phyloP scores from a whole-genome alignment of 2,329 filamentous ascomycete genomes.

The Penicillium sp. region DNA sequence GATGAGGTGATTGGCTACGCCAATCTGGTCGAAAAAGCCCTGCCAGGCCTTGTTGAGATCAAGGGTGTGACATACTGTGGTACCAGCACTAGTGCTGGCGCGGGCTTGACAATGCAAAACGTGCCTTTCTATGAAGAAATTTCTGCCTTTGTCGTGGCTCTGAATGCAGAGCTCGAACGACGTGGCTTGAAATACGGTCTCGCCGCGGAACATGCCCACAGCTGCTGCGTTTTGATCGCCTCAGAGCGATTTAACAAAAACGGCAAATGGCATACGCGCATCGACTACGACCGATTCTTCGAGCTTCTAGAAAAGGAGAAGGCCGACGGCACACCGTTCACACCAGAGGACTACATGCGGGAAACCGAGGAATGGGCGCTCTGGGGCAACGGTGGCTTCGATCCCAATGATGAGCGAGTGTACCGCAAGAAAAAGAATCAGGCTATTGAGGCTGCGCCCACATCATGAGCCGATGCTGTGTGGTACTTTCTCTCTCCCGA shows the following conservation, averaged over 20 bases:
- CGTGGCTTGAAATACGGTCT: conserved; percentile 80
- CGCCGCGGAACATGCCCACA: conserved; percentile 90
- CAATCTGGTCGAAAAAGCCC: conserved; percentile 73
- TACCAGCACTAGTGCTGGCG: conserved; percentile 74
- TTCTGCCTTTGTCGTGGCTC: conserved; percentile 68
- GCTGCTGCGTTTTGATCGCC: conserved; percentile 83
- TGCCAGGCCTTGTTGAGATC: conserved; percentile 89
- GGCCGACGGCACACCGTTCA: conserved; percentile 59
- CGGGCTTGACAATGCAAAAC: conserved; percentile 92
- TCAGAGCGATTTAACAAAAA: conserved; percentile 70
- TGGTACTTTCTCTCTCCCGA: too few species aligned
- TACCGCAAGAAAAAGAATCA: conserved; percentile 63
- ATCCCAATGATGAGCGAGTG: conserved; percentile 81
- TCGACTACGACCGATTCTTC: conserved; percentile 88
- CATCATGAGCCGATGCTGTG: conserved; percentile 1
- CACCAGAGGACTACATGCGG: conserved; percentile 85
- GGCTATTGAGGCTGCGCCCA: conserved; percentile 8
- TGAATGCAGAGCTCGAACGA: conserved; percentile 62
- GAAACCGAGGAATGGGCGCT: conserved; percentile 88
- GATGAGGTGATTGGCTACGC: conserved; percentile 90
- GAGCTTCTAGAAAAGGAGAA: conserved; percentile 63
- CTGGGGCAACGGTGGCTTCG: conserved; percentile 92
- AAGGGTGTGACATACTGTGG: conserved; percentile 98
- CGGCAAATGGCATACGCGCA: conserved; percentile 82
- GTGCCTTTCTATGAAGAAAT: conserved; percentile 95